Conservation (phyloP, 139 green algal species). For the Closterium sp. region DNA sequence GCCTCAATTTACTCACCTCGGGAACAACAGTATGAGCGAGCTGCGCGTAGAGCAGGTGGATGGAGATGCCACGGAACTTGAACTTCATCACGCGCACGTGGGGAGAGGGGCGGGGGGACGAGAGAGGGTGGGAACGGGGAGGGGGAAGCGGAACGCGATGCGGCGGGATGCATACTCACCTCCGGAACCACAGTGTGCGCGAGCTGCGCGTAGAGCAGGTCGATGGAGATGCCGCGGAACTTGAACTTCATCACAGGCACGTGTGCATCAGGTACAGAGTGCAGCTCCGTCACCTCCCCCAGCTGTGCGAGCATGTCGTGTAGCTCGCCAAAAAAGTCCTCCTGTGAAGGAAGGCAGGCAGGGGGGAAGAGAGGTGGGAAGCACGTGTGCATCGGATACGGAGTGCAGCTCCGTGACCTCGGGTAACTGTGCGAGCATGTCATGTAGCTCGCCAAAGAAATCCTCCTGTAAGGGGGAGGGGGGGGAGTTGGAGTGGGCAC, state of each 20-base stretch:
- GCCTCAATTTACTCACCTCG: slow-evolving; percentile 49
- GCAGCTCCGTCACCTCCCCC: slow-evolving; percentile 75
- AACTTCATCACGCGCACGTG: too few relatives aligned
- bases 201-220: slow-evolving; percentile 87
- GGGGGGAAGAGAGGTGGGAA: too few relatives aligned
- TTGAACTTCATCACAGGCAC: slow-evolving; percentile 96
- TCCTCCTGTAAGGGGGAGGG: slow-evolving; percentile 60
- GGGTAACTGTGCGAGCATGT: slow-evolving; percentile 56
- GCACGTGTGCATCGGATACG: slow-evolving; percentile 76
- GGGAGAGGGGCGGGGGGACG: too few relatives aligned
- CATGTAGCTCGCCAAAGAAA: slow-evolving; percentile 83
- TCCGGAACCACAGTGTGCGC: slow-evolving; percentile 64
- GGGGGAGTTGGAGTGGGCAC: slow-evolving; percentile 59
- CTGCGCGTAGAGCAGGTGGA: slow-evolving; percentile 89
- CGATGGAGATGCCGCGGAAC: slow-evolving; percentile 85
- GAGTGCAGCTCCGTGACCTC: slow-evolving; percentile 76
- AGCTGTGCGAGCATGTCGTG: slow-evolving; percentile 56
- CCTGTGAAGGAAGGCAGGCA: slow-evolving; percentile 43
- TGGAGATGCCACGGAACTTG: slow-evolving; percentile 82
- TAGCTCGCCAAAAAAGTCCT: slow-evolving; percentile 88
- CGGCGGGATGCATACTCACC: too few relatives aligned
- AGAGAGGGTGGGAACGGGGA: too few relatives aligned
- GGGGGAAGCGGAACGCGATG: too few relatives aligned
- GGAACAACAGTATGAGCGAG: slow-evolving; percentile 66
- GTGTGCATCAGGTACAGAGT: slow-evolving; percentile 79